Base-by-base conservation (phyloP, 139 green algal genomes). In the Ettlia oleoabundans region DNA sequence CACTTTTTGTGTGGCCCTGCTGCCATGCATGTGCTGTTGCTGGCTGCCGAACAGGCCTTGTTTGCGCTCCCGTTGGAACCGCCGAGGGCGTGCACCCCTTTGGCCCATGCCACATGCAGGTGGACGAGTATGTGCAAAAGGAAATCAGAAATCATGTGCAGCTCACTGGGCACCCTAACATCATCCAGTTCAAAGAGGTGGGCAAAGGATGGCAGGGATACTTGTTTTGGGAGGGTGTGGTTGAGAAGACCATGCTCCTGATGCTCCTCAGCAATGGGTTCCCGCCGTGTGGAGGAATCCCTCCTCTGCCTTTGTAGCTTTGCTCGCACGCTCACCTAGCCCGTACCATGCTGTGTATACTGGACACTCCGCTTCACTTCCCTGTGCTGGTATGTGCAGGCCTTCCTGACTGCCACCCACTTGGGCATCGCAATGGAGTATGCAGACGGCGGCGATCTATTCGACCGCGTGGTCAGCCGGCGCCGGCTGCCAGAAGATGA, bases 401-500 rank as follows among this genome's bases (percentile, higher is more conserved):
- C 95, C 2, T 92, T 94, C 30, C 52, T 95, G 9, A 95, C 93
- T 3, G 42, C 81, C n/a, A 89, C 90, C 21, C 92, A 97, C 78
- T 83, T 97, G 37, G 91, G 82, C 51, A 96, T 97, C 38, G 90
- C 92, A 3, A 96, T 97, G 92, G 93, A 97, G 87, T 94, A 91
- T 55, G 91, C 91, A 0, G 83, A 86, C 30, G 95, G 96, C 4
- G 96, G 96, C 3, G 97, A 98, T 88, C 88, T 98, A 30, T 98
- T 98, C 85, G 93, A 98, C 55, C 87, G 93, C 35, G 98, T 99
- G 72, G 94, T 95, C 9, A 92, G 92, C 30, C 91, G 89, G 91
- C 91, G 30, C 92, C 94, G 94, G 2, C 98, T 99, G 84, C 86
- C 37, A 32, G 97, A 99, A 80, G 93, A 98, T 63, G 97, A 99